Base-by-base conservation (phyloP, 139 green algal species). In the Coelastrella sp. region DNA sequence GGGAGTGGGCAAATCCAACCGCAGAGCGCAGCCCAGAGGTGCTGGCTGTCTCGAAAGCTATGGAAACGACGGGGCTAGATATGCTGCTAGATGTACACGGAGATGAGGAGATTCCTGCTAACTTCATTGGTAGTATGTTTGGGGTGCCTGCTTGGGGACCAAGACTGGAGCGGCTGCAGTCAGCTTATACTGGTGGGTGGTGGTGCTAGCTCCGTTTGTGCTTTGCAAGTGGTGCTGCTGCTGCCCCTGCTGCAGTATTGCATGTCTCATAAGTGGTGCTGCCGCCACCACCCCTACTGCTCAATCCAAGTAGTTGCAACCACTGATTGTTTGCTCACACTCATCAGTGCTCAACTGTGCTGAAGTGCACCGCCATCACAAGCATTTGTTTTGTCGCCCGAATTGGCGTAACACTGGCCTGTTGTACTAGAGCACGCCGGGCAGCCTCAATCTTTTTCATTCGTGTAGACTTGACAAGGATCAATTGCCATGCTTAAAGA, bases 71-170 rank as follows among this genome's bases (percentile, higher is more conserved):
- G 8, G 96, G 96, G 5, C 80, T 96, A 5, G 96, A 98, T 80
- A 23, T 97, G 60, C 75, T 95, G 54, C 13, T 96, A 68, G 96
- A 97, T 47, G 92, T 98, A n/a, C 92, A 95, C 75, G 94, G 95
- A 3, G 96, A 98, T 88, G 96, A 97, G 90, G 95, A 94, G 82
- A 91, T 97, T 80, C 95, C 95, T 23, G 61, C 61, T 56, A 77
- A 65, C 58, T 90, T 90, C 59, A 56, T 74, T 76, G 73, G 73
- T 59, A 76, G 73, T 32, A 83, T 90, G 85, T 83, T 83, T 74
- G 85, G 85, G 7, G 73, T 90, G 13, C 58, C 73, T 13, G 58
- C 71, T 2, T 90, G 85, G 85, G 85, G 85, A 5, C 85, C 85
- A 6, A 54, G 85, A 13, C 23, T 90, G 73, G 74, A 90, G 73